Percentiles rank a stretch among this genome's conserved stretches.
Conservation (phyloP, 176 grass and related monocot genomes). For the Alloteropsis semialata region DNA sequence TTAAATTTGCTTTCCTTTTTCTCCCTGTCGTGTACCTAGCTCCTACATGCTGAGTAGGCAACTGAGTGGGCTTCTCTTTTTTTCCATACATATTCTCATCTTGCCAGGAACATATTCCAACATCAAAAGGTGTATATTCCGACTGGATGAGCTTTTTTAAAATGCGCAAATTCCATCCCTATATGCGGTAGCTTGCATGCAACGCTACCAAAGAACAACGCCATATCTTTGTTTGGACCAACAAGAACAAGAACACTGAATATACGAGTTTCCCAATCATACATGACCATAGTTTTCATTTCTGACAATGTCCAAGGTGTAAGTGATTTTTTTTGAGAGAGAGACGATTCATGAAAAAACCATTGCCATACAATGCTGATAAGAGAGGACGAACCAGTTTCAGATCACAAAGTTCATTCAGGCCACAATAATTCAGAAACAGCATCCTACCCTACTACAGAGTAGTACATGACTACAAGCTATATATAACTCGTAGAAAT, state of each 20-base stretch:
- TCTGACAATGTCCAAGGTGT: background rate
- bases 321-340: background rate
- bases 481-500: too few species aligned
- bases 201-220: background rate
- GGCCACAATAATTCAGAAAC: conserved; percentile 15
- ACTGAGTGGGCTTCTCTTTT: background rate
- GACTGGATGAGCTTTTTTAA: conserved; percentile 5
- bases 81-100: background rate
- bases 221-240: background rate
- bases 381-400: background rate
- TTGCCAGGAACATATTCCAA: conserved; percentile 23
- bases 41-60: background rate
- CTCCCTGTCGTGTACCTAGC: background rate
- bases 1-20: background rate
- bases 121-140: conserved; percentile 2
- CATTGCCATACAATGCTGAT: conserved; percentile 24
- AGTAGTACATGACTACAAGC: too few species aligned
- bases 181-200: background rate
- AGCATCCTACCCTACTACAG: background rate
- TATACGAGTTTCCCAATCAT: background rate
- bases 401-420: background rate
- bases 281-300: background rate
- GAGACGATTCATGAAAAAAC: background rate
- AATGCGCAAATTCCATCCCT: conserved; percentile 1
- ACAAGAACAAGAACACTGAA: background rate